Percentiles rank a stretch among this genome's conserved stretches.
These are phyloP conservation scores for Candida buenavistaensis DNA, from an alignment of 1,139 yeast genomes.

Conservation along the genomic window DNA sequence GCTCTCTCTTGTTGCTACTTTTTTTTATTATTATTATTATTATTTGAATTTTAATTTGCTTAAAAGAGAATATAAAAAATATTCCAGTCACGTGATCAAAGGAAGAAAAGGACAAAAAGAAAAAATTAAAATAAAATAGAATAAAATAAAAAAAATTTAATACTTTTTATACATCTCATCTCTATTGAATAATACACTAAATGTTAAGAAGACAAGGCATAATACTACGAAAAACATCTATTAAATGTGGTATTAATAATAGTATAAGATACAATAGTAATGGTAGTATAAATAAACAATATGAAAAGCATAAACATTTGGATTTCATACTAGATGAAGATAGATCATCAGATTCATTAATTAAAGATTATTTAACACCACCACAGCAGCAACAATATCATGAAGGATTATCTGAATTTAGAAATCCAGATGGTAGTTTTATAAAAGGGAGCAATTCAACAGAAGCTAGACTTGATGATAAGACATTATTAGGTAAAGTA, in stretches of 20 bases:
- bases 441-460: conserved; percentile 46
- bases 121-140: conserved; percentile 1
- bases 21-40: background rate
- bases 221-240: background rate
- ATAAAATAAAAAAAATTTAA: no score
- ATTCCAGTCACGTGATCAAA: no score
- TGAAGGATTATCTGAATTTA: conserved; percentile 27
- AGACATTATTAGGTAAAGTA: conserved; percentile 48
- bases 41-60: conserved; percentile 2
- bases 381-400: no score
- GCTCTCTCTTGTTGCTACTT: background rate
- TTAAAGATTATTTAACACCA: conserved; percentile 9
- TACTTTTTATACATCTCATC: background rate
- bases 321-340: conserved; percentile 10
- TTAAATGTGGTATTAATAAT: background rate
- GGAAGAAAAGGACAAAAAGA: no score
- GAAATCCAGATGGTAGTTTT: conserved; percentile 40
- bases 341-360: conserved; percentile 6
- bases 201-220: conserved; percentile 1
- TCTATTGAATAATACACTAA: background rate
- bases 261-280: conserved; percentile 1
- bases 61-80: background rate
- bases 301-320: conserved; percentile 5
- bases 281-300: no score
- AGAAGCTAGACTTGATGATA: conserved; percentile 55